Conservation (phyloP, 2,329 filamentous ascomycete genomes). For the Pseudocercospora cruenta region DNA sequence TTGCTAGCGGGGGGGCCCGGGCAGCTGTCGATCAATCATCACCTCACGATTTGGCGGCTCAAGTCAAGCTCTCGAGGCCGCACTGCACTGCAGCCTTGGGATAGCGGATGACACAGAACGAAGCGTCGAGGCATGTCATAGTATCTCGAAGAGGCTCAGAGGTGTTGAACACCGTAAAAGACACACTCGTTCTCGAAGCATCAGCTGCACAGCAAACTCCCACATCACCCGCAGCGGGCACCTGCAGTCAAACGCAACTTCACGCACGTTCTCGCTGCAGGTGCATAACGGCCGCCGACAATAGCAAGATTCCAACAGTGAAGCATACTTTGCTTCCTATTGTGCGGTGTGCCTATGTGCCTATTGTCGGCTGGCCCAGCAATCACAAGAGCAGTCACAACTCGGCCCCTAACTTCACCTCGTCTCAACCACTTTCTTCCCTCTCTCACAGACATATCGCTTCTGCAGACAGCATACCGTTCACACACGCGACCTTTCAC, state of each 20-base stretch:
- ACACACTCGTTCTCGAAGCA: neutral
- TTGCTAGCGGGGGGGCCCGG: neutral
- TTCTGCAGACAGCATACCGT: neutral
- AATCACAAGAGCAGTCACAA: neutral
- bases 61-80: neutral
- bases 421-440: neutral
- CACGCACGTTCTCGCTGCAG: neutral
- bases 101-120: neutral
- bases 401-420: neutral
- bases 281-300: neutral
- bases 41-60: neutral
- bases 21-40: neutral
- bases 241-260: slow-evolving; percentile 3
- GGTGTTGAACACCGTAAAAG: neutral
- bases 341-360: slow-evolving; percentile 2
- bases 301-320: neutral
- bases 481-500: neutral
- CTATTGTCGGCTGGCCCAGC: slow-evolving; percentile 1
- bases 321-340: neutral
- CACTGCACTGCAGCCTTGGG: slow-evolving; percentile 6
- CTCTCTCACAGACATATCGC: neutral
- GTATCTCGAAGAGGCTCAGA: neutral
- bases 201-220: neutral
- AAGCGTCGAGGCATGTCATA: neutral
- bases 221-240: neutral